Evolutionary conservation across 164 flowering plant species (phyloP).

Genomic region (Kingdonia uniflora): DNA sequence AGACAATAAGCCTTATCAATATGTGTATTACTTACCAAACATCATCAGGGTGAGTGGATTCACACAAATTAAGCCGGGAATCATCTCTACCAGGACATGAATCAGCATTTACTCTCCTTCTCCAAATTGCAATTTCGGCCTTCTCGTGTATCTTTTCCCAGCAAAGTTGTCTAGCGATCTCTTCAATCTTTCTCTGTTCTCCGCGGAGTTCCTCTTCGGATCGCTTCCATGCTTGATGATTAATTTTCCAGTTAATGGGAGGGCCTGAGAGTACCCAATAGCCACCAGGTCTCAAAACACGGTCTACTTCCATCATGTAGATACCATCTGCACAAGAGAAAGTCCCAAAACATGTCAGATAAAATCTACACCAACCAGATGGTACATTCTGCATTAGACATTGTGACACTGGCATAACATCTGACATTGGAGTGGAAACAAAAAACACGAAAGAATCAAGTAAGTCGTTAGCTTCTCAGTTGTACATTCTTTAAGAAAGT

Average conservation of each 20-base stretch:
- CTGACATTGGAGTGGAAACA: background rate
- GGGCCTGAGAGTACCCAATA: conserved; percentile 94
- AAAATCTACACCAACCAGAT: background rate
- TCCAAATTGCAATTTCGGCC: conserved; percentile 79
- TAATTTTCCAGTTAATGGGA: conserved; percentile 75
- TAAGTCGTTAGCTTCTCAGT: no score
- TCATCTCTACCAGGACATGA: conserved; percentile 48
- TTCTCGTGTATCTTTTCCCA: conserved; percentile 74
- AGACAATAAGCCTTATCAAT: no score
- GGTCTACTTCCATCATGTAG: conserved; percentile 88
- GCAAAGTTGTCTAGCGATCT: conserved; percentile 62
- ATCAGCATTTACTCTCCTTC: conserved; percentile 46
- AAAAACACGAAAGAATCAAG: background rate
- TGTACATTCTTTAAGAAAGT: no score
- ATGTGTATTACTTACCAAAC: conserved; percentile 45
- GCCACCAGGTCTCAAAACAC: conserved; percentile 93
- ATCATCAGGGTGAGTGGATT: conserved; percentile 45
- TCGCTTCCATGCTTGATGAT: conserved; percentile 70
- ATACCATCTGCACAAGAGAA: conserved; percentile 51
- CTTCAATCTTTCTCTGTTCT: conserved; percentile 73
- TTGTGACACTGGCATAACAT: background rate
- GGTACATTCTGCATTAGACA: background rate
- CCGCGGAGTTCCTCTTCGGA: conserved; percentile 68
- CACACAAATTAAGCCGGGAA: conserved; percentile 34
- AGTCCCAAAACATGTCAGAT: conserved; percentile 4